Base-by-base conservation (phyloP, 306 rosid genomes). In the Datisca glomerata region DNA sequence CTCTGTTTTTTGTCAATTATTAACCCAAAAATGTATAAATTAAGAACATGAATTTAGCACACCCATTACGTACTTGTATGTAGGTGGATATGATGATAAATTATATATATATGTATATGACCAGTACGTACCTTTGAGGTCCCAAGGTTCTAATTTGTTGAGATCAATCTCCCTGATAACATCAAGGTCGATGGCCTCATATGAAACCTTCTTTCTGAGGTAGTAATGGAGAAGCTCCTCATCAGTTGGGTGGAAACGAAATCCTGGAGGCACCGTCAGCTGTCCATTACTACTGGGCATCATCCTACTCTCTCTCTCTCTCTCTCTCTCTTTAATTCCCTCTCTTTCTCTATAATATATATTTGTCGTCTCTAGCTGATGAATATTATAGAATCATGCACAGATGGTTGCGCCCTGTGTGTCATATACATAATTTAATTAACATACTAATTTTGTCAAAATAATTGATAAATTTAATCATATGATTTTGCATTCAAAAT, bases 81-180 rank as follows among this genome's bases (percentile, higher is more conserved):
- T n/a, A n/a, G n/a, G n/a, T n/a, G n/a, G n/a, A n/a, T n/a, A n/a
- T n/a, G n/a, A n/a, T n/a, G n/a, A n/a, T n/a, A n/a, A n/a, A n/a
- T n/a, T n/a, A n/a, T n/a, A n/a, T n/a, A n/a, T n/a, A n/a, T n/a
- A n/a, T n/a, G n/a, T n/a, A n/a, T n/a, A n/a, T n/a, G n/a, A n/a
- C n/a, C n/a, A n/a, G n/a, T n/a, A n/a, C n/a, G n/a, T n/a, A n/a
- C 98, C 98, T 80, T 89, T 89, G 65, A 89, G 95, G 24, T 89
- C 98, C 98, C 98, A 89, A 38, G 98, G 98, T 61, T 84, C 95
- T 16, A 89, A 93, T 60, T 71, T 89, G 74, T 89, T 89, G 43
- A 89, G 93, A 66, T 89, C 95, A 11, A 89, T 72, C 69, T 89
- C 98, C 31, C 86, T 67, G 5, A 89, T 84, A 54, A 89, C 98